Percentiles rank a stretch among this genome's conserved stretches.
Evolutionary conservation across 208 protist species (phyloP).

Genomic region (Wallacemonas sp.): DNA sequence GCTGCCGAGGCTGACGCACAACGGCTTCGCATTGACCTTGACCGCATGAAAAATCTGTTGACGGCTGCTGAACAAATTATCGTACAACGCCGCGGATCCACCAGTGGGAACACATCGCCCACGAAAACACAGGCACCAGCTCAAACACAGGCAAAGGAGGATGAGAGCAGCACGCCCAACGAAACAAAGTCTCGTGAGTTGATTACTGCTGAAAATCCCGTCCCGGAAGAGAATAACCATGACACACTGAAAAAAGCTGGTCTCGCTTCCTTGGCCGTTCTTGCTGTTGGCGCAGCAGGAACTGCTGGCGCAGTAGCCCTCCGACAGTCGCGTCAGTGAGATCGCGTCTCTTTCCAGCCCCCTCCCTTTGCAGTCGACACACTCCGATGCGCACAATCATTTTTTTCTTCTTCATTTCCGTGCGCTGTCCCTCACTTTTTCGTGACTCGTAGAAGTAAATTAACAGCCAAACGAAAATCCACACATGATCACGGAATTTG

Average conservation of each 20-base stretch:
- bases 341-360: no score
- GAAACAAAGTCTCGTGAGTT: background rate
- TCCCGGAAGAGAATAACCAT: background rate
- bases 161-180: background rate
- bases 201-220: background rate
- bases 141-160: background rate
- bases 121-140: background rate
- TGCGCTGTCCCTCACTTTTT: no score
- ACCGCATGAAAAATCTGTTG: slow-evolving; percentile 20
- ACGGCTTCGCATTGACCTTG: slow-evolving; percentile 17
- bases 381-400: background rate
- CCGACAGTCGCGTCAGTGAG: background rate
- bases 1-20: slow-evolving; percentile 14
- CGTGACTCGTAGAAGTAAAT: no score
- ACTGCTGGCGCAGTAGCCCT: slow-evolving; percentile 1
- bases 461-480: no score
- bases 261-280: background rate
- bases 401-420: background rate
- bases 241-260: background rate
- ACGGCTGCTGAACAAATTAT: slow-evolving; percentile 21
- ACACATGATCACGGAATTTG: no score
- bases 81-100: slow-evolving; percentile 5
- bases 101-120: background rate
- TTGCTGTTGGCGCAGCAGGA: slow-evolving; percentile 4
- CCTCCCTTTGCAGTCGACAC: background rate